Evolutionary conservation across 2,329 filamentous ascomycete species (phyloP).

Genomic region (Trichophyton benhamiae): DNA sequence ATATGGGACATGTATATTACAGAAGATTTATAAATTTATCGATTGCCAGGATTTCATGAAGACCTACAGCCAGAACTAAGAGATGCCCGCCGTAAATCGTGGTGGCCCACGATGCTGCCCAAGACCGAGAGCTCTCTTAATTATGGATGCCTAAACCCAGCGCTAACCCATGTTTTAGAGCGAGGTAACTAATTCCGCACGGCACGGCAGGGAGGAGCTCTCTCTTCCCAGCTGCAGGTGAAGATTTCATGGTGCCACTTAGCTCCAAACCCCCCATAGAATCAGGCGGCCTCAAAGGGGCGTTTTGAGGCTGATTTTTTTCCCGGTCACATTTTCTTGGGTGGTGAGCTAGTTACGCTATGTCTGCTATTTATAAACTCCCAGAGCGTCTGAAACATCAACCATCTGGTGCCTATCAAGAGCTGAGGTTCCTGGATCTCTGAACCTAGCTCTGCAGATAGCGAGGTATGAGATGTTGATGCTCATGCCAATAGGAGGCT

Average conservation of each 20-base stretch:
- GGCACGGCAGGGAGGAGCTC: background rate
- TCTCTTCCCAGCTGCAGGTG: background rate
- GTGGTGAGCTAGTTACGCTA: background rate
- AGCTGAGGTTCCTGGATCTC: background rate
- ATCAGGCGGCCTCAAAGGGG: background rate
- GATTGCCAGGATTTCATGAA: background rate
- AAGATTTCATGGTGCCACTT: background rate
- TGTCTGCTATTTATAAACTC: background rate
- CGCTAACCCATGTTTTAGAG: background rate
- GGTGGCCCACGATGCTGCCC: background rate
- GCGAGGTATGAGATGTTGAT: background rate
- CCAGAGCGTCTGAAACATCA: background rate
- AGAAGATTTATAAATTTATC: slow-evolving; percentile 1
- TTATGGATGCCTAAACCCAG: background rate
- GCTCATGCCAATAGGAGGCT: background rate
- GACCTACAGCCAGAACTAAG: background rate
- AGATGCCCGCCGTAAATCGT: background rate
- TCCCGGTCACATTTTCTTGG: too few species aligned
- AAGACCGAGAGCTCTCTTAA: background rate
- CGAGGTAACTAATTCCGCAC: background rate
- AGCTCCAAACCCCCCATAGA: background rate
- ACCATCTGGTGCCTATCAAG: background rate
- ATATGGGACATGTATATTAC: slow-evolving; percentile 6
- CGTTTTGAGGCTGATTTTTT: slow-evolving; percentile 1
- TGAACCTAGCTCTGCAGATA: background rate